A percentile compares a stretch with the other conserved stretches of the same genome.
Conservation (phyloP, 768 basidiomycete genomes). For the Boletus rubropictus region DNA sequence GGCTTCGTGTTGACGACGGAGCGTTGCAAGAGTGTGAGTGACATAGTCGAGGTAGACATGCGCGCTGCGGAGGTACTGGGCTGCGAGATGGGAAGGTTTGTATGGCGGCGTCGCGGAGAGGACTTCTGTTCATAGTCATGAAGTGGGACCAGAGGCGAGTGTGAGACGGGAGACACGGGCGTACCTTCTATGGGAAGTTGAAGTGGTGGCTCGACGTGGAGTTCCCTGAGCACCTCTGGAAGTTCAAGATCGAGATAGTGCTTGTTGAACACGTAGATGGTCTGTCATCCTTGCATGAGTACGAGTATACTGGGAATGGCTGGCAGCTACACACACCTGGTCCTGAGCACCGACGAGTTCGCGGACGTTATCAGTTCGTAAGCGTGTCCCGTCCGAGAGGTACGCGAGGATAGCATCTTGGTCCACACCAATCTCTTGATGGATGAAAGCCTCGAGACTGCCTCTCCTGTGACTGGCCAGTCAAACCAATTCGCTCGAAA, state of each 20-base stretch:
- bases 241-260: slow-evolving; percentile 66
- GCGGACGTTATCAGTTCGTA: slow-evolving; percentile 65
- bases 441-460: slow-evolving; percentile 65
- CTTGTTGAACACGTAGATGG: slow-evolving; percentile 82
- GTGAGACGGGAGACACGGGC: slow-evolving; percentile 7
- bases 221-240: slow-evolving; percentile 57
- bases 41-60: slow-evolving; percentile 61
- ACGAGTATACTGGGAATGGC: neutral
- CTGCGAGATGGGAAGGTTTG: slow-evolving; percentile 57
- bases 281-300: slow-evolving; percentile 33
- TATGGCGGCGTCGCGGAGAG: slow-evolving; percentile 69
- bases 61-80: slow-evolving; percentile 60
- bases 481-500: slow-evolving; percentile 6
- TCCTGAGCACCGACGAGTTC: slow-evolving; percentile 72
- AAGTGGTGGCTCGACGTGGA: slow-evolving; percentile 54
- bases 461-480: slow-evolving; percentile 40
- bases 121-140: slow-evolving; percentile 37
- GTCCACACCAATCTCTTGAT: slow-evolving; percentile 66
- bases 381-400: slow-evolving; percentile 70
- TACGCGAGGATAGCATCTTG: slow-evolving; percentile 69
- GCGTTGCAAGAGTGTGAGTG: slow-evolving; percentile 42
- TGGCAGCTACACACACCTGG: slow-evolving; percentile 47
- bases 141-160: neutral
- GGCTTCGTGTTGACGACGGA: slow-evolving; percentile 65
- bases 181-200: slow-evolving; percentile 72